phyloP scores from a whole-genome alignment of 225 moss, liverwort and hornwort species.

The Asterella californica region DNA sequence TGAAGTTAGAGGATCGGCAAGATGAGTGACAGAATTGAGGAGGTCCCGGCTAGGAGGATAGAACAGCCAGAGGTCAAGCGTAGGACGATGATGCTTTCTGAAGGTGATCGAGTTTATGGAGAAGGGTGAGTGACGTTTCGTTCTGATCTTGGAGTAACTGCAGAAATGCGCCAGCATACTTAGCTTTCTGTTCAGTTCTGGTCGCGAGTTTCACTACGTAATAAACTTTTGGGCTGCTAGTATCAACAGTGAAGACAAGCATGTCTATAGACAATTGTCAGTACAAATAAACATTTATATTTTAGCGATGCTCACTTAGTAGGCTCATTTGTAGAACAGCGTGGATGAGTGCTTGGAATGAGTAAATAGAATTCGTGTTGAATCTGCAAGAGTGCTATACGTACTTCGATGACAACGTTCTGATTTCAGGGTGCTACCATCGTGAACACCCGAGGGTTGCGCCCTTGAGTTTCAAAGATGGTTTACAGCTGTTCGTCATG shows the following conservation, averaged over 20 bases:
- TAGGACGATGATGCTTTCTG: conserved; percentile 32
- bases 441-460: neutral
- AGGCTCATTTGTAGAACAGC: neutral
- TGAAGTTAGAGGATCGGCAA: neutral
- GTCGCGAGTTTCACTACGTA: neutral
- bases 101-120: conserved; percentile 25
- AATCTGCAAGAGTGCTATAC: neutral
- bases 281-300: too few species aligned
- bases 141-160: neutral
- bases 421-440: neutral
- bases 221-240: too few species aligned
- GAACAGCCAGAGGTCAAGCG: conserved; percentile 24
- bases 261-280: neutral
- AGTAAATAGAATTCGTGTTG: neutral
- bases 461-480: neutral
- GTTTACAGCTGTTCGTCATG: neutral
- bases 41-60: neutral
- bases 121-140: conserved; percentile 27
- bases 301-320: neutral
- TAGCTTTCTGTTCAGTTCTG: neutral
- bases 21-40: neutral
- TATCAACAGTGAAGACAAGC: neutral
- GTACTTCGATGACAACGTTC: neutral
- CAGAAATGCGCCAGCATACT: neutral
- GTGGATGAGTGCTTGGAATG: neutral